A percentile compares a stretch with the other conserved stretches of the same genome.
Conservation (phyloP, 257 asterid species). For the Solanum chilense region DNA sequence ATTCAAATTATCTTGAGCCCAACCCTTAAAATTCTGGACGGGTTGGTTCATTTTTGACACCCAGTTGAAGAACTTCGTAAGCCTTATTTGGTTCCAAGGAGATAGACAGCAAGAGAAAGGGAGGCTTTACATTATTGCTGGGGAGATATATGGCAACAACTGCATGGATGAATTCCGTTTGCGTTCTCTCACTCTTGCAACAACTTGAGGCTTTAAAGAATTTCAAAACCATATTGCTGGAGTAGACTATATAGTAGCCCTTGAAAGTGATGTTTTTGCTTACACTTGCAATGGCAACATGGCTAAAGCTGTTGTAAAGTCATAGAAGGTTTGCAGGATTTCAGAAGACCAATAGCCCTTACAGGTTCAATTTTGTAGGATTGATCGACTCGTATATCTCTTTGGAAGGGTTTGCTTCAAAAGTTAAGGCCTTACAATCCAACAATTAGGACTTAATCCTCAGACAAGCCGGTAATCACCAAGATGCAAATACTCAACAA, state of each 20-base stretch:
- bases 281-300: too few species aligned
- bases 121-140: background rate
- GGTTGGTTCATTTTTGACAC: too few species aligned
- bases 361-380: constrained; percentile 66
- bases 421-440: constrained; percentile 46
- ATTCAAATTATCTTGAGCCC: too few species aligned
- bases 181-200: constrained; percentile 52
- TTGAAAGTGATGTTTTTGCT: constrained; percentile 71
- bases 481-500: constrained; percentile 43
- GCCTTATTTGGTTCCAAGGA: background rate
- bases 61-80: background rate
- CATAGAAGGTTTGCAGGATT: constrained; percentile 78
- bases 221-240: constrained; percentile 23
- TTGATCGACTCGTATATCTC: constrained; percentile 38
- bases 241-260: constrained; percentile 68
- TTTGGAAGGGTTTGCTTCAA: constrained; percentile 50
- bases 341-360: constrained; percentile 71
- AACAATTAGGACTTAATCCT: constrained; percentile 38
- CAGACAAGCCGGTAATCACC: constrained; percentile 52
- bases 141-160: background rate
- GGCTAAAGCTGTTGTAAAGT: constrained; percentile 56
- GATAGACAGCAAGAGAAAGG: too few species aligned
- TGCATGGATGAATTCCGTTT: constrained; percentile 47
- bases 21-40: too few species aligned
- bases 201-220: too few species aligned